phyloP scores from a whole-genome alignment of 2,329 filamentous ascomycete genomes.

The Paramyrothecium sp. region DNA sequence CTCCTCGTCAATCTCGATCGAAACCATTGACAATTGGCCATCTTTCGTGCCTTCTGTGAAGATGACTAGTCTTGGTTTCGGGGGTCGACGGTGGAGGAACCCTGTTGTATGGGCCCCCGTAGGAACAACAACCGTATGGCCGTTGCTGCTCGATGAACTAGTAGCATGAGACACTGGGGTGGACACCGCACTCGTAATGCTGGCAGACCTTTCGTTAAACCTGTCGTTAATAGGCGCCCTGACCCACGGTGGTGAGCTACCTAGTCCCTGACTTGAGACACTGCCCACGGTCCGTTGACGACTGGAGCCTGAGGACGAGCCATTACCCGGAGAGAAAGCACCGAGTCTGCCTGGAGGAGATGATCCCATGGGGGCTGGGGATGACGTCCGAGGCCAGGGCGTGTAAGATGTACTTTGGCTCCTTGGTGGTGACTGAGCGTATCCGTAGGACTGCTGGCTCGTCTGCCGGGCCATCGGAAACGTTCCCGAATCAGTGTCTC shows the following conservation, averaged over 20 bases:
- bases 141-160: constrained; percentile 21
- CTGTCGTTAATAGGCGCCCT: constrained; percentile 4
- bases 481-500: background rate
- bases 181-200: constrained; percentile 15
- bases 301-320: constrained; percentile 9
- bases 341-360: constrained; percentile 12
- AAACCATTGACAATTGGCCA: constrained; percentile 23
- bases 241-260: constrained; percentile 4
- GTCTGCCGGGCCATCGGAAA: constrained; percentile 9
- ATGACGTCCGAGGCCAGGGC: constrained; percentile 15
- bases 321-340: constrained; percentile 6
- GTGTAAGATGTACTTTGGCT: constrained; percentile 6
- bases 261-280: constrained; percentile 12
- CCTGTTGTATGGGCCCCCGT: constrained; percentile 24
- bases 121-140: constrained; percentile 19
- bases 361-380: constrained; percentile 11
- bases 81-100: constrained; percentile 24
- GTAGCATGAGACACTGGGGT: constrained; percentile 16
- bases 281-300: constrained; percentile 16
- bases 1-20: constrained; percentile 27
- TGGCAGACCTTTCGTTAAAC: constrained; percentile 15
- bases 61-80: constrained; percentile 31
- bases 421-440: constrained; percentile 15
- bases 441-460: constrained; percentile 12
- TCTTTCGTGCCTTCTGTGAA: constrained; percentile 23